Evolutionary conservation across 2,329 filamentous ascomycete genomes (phyloP).

Genomic region (Cladosporium sp.): DNA sequence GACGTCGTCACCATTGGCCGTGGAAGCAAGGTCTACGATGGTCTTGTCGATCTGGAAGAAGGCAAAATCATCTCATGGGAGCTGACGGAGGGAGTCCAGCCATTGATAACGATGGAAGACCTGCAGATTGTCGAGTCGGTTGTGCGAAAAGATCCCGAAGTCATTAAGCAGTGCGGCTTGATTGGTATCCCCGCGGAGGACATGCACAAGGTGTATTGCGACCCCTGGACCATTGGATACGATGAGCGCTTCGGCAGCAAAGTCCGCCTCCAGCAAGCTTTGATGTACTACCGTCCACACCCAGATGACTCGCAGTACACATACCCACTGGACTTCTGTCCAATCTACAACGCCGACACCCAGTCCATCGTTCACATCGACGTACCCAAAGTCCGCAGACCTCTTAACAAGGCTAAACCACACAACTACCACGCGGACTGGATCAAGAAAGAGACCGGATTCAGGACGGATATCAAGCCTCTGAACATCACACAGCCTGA

Average conservation of each 20-base stretch:
- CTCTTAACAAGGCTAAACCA: slow-evolving; percentile 67
- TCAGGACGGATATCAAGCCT: slow-evolving; percentile 76
- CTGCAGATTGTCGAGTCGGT: slow-evolving; percentile 76
- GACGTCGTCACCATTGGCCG: slow-evolving; percentile 81
- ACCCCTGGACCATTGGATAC: slow-evolving; percentile 94
- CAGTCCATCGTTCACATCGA: slow-evolving; percentile 80
- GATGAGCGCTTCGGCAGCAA: slow-evolving; percentile 83
- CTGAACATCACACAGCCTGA: slow-evolving; percentile 86
- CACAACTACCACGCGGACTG: slow-evolving; percentile 78
- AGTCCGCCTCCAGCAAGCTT: slow-evolving; percentile 80
- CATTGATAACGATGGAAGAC: slow-evolving; percentile 91
- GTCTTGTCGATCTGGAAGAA: slow-evolving; percentile 70
- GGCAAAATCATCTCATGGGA: slow-evolving; percentile 73
- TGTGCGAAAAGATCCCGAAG: slow-evolving; percentile 74
- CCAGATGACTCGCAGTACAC: slow-evolving; percentile 86
- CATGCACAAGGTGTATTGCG: slow-evolving; percentile 95
- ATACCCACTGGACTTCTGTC: slow-evolving; percentile 90
- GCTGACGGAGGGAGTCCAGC: slow-evolving; percentile 73
- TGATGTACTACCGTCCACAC: slow-evolving; percentile 93
- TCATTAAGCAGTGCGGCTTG: slow-evolving; percentile 86
- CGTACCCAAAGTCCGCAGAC: slow-evolving; percentile 73
- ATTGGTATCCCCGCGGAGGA: slow-evolving; percentile 77
- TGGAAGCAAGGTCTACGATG: slow-evolving; percentile 79
- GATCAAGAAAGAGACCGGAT: slow-evolving; percentile 73
- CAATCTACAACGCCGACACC: slow-evolving; percentile 82